phyloP scores from a whole-genome alignment of 2,329 filamentous ascomycete genomes.

The Apiospora marii region DNA sequence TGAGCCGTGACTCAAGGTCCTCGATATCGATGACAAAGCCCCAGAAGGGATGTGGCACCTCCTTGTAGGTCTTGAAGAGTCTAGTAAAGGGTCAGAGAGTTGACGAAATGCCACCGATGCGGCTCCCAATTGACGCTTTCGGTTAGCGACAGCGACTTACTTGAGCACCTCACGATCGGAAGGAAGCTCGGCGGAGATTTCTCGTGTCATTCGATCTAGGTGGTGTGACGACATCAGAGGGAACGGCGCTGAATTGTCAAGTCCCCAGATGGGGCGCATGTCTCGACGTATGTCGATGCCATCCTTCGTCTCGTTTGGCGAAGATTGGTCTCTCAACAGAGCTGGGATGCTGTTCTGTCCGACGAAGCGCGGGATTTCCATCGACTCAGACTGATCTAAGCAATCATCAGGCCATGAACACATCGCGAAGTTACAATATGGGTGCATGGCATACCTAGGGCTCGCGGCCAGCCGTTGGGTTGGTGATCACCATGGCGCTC shows the following conservation, averaged over 20 bases:
- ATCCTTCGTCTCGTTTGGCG: slow-evolving; percentile 58
- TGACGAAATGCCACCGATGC: neutral
- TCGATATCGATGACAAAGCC: slow-evolving; percentile 72
- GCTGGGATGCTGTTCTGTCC: slow-evolving; percentile 74
- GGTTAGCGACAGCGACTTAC: slow-evolving; percentile 48
- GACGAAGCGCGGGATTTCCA: slow-evolving; percentile 58
- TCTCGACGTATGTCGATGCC: slow-evolving; percentile 67
- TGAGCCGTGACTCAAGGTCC: slow-evolving; percentile 69
- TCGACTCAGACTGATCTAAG: slow-evolving; percentile 26
- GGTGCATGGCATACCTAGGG: slow-evolving; percentile 38
- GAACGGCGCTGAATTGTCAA: slow-evolving; percentile 72
- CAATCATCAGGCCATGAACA: slow-evolving; percentile 10
- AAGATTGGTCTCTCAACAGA: slow-evolving; percentile 68
- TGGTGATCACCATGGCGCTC: slow-evolving; percentile 47
- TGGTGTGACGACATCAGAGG: slow-evolving; percentile 72
- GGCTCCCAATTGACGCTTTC: neutral
- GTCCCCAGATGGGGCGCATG: slow-evolving; percentile 70
- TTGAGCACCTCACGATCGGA: slow-evolving; percentile 73
- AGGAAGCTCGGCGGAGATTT: slow-evolving; percentile 68
- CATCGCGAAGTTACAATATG: neutral
- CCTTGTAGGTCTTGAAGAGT: slow-evolving; percentile 71
- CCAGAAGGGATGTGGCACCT: slow-evolving; percentile 73
- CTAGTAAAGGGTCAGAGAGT: slow-evolving; percentile 44
- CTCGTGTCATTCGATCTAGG: slow-evolving; percentile 65
- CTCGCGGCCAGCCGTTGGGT: slow-evolving; percentile 42